Base-by-base conservation (phyloP, 1,284 basidiomycete species). In the Tremellales sp. region DNA sequence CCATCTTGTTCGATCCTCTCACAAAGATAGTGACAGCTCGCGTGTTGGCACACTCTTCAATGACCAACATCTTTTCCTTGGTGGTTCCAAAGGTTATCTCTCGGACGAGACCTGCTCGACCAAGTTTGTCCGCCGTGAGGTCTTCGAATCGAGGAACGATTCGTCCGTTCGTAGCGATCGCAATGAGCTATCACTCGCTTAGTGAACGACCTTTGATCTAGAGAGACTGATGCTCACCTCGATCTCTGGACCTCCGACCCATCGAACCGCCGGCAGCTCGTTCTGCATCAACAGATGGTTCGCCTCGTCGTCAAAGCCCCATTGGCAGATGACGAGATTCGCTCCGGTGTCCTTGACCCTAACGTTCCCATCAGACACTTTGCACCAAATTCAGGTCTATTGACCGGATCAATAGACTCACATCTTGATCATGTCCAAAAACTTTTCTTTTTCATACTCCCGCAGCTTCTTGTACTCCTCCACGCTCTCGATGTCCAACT, bases 261-360 rank as follows among this genome's bases (percentile, higher is more conserved):
- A 98, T 68, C 94, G 81, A 21, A 98, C 94, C n/a, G 94, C 90
- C 34, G 94, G 95, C 35, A 99, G 77, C 13, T 93, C 87, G 68
- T 97, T 97, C 76, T 97, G 93, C 85, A 98, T 90, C 60, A 99
- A 75, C 65, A 98, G 65, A 71, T 98, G 94, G 71, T 99, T 99
- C 47, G 94, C 94, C 76, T 98, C 94, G 70, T 99, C 95, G 67
- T 99, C 94, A 70, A 99, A 99, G 55, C 94, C 94, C 94, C 94
- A 99, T 72, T 98, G 95, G 74, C 94, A 98, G 62, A 99, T 95
- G 59, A 98, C 94, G 49, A 99, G 75, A 74, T 99, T 98, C 22
- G 95, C 93, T 26, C 95, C 94, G n/a, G 91, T 87, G 65, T 97
- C 87, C 75, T 97, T 97, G 57, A 98, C 93, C 68, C 82, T 80